These are phyloP conservation scores for Conticribra guillardii DNA, from an alignment of 108 stramenopile genomes.

Conservation along the genomic window DNA sequence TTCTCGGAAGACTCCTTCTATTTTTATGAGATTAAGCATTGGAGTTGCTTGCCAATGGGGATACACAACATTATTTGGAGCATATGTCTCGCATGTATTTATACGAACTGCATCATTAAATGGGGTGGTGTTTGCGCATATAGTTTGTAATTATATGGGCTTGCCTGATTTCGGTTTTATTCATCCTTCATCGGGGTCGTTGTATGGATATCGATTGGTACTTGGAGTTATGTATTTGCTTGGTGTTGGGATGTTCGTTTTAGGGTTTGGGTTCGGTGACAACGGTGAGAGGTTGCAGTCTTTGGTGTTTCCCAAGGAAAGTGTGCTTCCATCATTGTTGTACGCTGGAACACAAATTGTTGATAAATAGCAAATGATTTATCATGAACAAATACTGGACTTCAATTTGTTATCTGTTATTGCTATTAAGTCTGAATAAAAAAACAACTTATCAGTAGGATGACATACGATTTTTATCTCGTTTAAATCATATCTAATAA, in stretches of 20 bases:
- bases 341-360: background rate
- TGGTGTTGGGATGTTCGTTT: slow-evolving; percentile 60
- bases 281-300: slow-evolving; percentile 11
- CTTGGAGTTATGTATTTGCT: slow-evolving; percentile 49
- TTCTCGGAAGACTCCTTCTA: background rate
- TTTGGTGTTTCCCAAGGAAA: slow-evolving; percentile 23
- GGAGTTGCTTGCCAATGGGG: slow-evolving; percentile 59
- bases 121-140: slow-evolving; percentile 61
- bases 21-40: slow-evolving; percentile 26
- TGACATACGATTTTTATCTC: too few species aligned
- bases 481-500: too few species aligned
- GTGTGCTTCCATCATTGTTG: slow-evolving; percentile 31
- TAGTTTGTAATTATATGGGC: slow-evolving; percentile 88
- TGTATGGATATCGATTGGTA: slow-evolving; percentile 57
- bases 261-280: slow-evolving; percentile 22
- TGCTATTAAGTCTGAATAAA: too few species aligned
- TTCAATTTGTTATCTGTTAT: too few species aligned
- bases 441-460: too few species aligned
- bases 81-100: slow-evolving; percentile 73
- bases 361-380: too few species aligned
- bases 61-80: slow-evolving; percentile 85
- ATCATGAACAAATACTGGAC: too few species aligned
- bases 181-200: slow-evolving; percentile 17
- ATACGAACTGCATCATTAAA: slow-evolving; percentile 65
- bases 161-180: slow-evolving; percentile 70